Evolutionary conservation across 805 yeast species (phyloP).

Genomic region (Candida xiaguanensis): DNA sequence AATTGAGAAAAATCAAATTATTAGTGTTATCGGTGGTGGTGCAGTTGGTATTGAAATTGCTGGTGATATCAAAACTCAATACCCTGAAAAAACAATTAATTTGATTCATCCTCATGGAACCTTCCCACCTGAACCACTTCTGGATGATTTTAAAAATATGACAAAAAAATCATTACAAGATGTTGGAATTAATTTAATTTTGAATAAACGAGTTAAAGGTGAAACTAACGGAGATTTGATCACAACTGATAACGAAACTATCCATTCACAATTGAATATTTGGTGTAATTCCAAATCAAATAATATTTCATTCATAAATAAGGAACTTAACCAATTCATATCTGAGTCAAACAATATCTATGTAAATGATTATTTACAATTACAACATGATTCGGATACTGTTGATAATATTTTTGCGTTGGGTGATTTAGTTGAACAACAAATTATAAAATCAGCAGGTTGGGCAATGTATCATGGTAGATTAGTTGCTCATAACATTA

Average conservation of each 20-base stretch:
- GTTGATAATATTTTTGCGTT: constrained; percentile 28
- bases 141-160: constrained; percentile 24
- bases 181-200: constrained; percentile 25
- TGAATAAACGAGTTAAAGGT: constrained; percentile 28
- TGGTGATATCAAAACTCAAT: constrained; percentile 33
- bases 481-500: constrained; percentile 34
- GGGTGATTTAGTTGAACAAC: constrained; percentile 38
- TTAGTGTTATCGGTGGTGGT: constrained; percentile 45
- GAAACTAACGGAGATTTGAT: constrained; percentile 25
- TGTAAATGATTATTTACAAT: constrained; percentile 36
- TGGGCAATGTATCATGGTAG: constrained; percentile 45
- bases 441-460: constrained; percentile 42
- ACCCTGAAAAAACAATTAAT: constrained; percentile 30
- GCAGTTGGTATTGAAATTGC: constrained; percentile 44
- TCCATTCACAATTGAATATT: constrained; percentile 27
- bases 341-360: constrained; percentile 24
- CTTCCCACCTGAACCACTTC: constrained; percentile 38
- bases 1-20: constrained; percentile 30
- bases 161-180: constrained; percentile 23
- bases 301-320: constrained; percentile 25
- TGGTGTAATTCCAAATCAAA: constrained; percentile 35
- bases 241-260: constrained; percentile 23
- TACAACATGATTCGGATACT: constrained; percentile 14
- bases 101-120: constrained; percentile 34
- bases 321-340: constrained; percentile 20